Percentiles rank a stretch among this genome's conserved stretches.
Evolutionary conservation across 225 moss, liverwort and hornwort genomes (phyloP).

Genomic region (Marchantia paleacea): DNA sequence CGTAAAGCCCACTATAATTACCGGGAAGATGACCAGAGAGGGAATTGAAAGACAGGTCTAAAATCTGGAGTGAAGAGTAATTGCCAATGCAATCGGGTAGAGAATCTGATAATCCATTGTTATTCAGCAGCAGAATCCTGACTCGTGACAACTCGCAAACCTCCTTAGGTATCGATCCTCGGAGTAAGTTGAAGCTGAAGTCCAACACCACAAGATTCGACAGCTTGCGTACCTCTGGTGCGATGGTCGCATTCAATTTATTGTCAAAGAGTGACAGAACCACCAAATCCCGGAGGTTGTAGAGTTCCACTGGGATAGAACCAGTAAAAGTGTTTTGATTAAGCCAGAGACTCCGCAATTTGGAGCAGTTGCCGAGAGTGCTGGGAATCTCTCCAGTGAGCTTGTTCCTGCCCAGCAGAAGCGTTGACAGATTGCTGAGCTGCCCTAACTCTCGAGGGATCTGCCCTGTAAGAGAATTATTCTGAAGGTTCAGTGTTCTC

Average conservation of each 20-base stretch:
- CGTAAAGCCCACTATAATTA: background rate
- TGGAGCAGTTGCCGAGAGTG: constrained; percentile 7
- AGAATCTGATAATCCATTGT: constrained; percentile 22
- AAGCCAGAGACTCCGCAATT: constrained; percentile 12
- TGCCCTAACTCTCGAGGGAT: constrained; percentile 14
- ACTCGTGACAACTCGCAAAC: constrained; percentile 38
- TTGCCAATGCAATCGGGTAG: constrained; percentile 48
- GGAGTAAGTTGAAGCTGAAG: constrained; percentile 38
- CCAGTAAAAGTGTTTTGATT: constrained; percentile 31
- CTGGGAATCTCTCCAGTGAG: background rate
- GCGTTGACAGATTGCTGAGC: background rate
- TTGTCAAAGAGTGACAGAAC: constrained; percentile 55
- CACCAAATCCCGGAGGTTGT: constrained; percentile 34
- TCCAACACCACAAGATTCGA: constrained; percentile 45
- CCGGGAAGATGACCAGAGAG: constrained; percentile 40
- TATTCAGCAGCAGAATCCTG: constrained; percentile 43
- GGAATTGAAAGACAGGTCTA: constrained; percentile 51
- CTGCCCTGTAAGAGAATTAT: background rate
- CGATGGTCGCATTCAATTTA: constrained; percentile 32
- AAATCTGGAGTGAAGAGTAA: constrained; percentile 31
- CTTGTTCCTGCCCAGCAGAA: background rate
- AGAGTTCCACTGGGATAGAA: constrained; percentile 48
- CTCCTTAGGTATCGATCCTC: constrained; percentile 38
- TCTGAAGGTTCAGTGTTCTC: constrained; percentile 1
- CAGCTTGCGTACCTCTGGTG: constrained; percentile 36